Conservation (phyloP, 352 stramenopile genomes). For the Pythium phragmitis region DNA sequence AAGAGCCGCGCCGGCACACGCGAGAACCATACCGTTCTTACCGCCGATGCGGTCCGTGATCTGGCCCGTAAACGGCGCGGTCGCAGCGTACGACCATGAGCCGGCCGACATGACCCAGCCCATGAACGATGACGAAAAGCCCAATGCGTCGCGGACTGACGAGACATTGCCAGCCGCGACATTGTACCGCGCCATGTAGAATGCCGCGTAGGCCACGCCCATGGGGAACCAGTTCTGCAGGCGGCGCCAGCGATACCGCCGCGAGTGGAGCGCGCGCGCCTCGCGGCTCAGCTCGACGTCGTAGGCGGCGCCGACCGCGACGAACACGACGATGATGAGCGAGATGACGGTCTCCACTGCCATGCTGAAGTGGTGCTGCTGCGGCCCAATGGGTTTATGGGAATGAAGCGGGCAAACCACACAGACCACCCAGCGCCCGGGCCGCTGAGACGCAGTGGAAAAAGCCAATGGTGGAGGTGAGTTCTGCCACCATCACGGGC, state of each 20-base stretch:
- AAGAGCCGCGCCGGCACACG: constrained; percentile 55
- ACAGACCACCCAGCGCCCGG: no score
- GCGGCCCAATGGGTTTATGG: neutral
- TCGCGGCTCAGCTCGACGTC: constrained; percentile 64
- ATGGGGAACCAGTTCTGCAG: constrained; percentile 79
- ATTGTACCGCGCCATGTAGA: constrained; percentile 82
- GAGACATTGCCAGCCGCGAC: constrained; percentile 71
- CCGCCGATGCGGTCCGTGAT: constrained; percentile 72
- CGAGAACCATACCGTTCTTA: constrained; percentile 69
- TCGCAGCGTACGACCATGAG: constrained; percentile 70
- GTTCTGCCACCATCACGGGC: no score
- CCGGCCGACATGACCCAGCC: constrained; percentile 72
- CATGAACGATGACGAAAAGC: constrained; percentile 71
- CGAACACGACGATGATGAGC: constrained; percentile 53
- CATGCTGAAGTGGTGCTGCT: constrained; percentile 27
- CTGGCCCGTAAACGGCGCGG: constrained; percentile 65
- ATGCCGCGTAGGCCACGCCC: constrained; percentile 68
- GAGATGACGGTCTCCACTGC: constrained; percentile 48
- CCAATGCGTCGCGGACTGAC: constrained; percentile 44
- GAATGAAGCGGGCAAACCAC: neutral
- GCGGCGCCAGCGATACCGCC: constrained; percentile 59
- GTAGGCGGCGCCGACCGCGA: constrained; percentile 52
- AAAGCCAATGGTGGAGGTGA: no score
- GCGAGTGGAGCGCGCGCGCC: constrained; percentile 52
- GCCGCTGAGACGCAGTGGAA: no score